phyloP scores from a whole-genome alignment of 2,329 filamentous ascomycete species.

The Colletotrichum sublineola region DNA sequence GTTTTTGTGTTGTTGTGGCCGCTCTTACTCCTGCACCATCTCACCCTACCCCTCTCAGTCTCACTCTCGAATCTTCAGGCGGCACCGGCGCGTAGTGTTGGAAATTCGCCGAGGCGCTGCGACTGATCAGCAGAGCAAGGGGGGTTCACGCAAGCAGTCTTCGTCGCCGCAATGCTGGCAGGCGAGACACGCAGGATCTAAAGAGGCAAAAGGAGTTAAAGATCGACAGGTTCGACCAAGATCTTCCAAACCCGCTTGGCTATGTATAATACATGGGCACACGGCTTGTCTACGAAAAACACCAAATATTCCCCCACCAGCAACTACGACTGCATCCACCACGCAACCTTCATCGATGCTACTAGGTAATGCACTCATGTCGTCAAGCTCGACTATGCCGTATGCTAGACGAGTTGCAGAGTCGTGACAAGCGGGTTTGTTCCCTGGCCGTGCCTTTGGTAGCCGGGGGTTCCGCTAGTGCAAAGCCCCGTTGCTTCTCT shows the following conservation, averaged over 20 bases:
- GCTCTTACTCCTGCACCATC: background rate
- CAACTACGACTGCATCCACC: background rate
- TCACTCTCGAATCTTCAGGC: conserved; percentile 9
- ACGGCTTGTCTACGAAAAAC: background rate
- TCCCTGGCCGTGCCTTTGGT: background rate
- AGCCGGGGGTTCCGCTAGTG: background rate
- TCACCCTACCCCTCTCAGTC: background rate
- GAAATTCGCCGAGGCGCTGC: conserved; percentile 6
- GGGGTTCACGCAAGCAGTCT: background rate
- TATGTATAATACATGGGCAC: background rate
- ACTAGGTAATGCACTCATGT: conserved; percentile 1
- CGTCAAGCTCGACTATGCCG: conserved; percentile 2
- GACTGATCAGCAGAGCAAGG: conserved; percentile 1
- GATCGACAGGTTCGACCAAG: conserved; percentile 29
- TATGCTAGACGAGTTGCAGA: background rate
- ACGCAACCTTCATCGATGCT: background rate
- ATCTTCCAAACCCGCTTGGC: background rate
- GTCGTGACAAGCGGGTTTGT: background rate
- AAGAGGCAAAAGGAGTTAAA: background rate
- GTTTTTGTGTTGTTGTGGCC: background rate
- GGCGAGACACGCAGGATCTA: background rate
- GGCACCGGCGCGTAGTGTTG: conserved; percentile 36
- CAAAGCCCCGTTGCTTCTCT: background rate
- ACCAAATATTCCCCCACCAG: background rate
- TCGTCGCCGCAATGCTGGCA: background rate